Evolutionary conservation across 192 early-diverging fungal genomes (phyloP), one percentile per base, ranked within the genome.

Genomic region (Coemansia sp.): DNA sequence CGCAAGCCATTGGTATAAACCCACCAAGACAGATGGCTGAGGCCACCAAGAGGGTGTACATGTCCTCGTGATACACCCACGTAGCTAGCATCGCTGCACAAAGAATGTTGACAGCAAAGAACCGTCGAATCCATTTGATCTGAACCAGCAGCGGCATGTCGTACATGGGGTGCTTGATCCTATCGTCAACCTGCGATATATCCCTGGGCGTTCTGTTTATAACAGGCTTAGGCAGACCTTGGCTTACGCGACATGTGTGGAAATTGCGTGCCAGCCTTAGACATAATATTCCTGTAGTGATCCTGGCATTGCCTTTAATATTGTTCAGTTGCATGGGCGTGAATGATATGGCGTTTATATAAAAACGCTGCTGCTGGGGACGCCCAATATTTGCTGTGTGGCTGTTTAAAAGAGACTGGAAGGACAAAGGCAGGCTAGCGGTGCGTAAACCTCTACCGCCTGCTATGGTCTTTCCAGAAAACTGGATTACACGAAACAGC

Each of bases 111-210:
- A 77, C 57, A 9, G 77, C 21, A 32, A 83, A 83, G 32, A 77
- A 72, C 32, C 71, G 58, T 11, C 80, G 80, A 38, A 83, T 39
- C 15, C 67, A 41, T 19, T 66, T 54, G 10, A 83, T 57, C 18
- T 68, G 62, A 56, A 54, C 71, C 11, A 40, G 50, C 68, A 83
- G 53, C 0, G 80, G 80, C 69, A 83, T 77, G 54, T 83, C 80
- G 64, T 83, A 83, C 68, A 83, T 69, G 23, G 72, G 68, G n/a
- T 74, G 65, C 48, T 74, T 81, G 8, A 66, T 59, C 5, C 57
- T 37, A 6, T n/a, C 70, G 32, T 52, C 18, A 0, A 50, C 21
- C 19, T 53, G 38, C 68, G 26, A 26, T 26, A 26, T 26, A 26
- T 26, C 26, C 26, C 26, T 26, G 26, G 26, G 26, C 26, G 26